Evolutionary conservation across 2,329 filamentous ascomycete genomes (phyloP), one percentile per base, ranked within the genome.

Genomic region (Fusarium sp.): DNA sequence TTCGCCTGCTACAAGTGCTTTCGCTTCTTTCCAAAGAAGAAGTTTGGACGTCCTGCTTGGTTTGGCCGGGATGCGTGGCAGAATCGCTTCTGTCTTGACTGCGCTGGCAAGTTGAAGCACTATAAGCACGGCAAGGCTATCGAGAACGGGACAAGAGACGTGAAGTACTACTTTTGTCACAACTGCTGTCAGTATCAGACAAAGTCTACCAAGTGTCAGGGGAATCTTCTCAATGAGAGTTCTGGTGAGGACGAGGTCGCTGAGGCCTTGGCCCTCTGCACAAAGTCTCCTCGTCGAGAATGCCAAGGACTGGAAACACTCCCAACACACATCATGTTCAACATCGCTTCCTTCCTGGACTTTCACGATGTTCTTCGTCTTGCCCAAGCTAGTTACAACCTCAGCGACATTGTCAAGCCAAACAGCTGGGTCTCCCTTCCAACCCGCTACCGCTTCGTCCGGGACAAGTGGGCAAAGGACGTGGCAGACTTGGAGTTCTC

Each of bases 131-230:
- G 73, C 38, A 14, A 29, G 20, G 16, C 60, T 11, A 35, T 66
- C 6, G 36, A 47, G 4, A 65, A 69, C 18, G 66, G 20, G 6
- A 11, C 25, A 1, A 71, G 33, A 14, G 11, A 59, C 25, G 8
- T 77, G n/a, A 33, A 5, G 11, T 77, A 77, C 20, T 77, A 76
- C 45, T 69, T 73, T 35, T 77, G 75, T n/a, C 71, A 73, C 47
- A 76, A 74, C 35, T 77, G 74, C 31, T 65, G 73, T 10, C 35
- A 58, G 13, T 70, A 60, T 59, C 45, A 47, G 16, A 77, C 71
- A 8, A 36, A 35, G n/a, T 76, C 75, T 18, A 57, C 38, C 9
- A 74, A 25, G 16, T 77, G 75, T 3, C 16, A 22, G 7, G 71
- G 71, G 6, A 22, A 54, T 2, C 29, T n/a, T 3, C 11, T 73